Percentiles rank a stretch among this genome's conserved stretches.
Evolutionary conservation across 768 basidiomycete species (phyloP).

Genomic region (Lactifluus piperatus): DNA sequence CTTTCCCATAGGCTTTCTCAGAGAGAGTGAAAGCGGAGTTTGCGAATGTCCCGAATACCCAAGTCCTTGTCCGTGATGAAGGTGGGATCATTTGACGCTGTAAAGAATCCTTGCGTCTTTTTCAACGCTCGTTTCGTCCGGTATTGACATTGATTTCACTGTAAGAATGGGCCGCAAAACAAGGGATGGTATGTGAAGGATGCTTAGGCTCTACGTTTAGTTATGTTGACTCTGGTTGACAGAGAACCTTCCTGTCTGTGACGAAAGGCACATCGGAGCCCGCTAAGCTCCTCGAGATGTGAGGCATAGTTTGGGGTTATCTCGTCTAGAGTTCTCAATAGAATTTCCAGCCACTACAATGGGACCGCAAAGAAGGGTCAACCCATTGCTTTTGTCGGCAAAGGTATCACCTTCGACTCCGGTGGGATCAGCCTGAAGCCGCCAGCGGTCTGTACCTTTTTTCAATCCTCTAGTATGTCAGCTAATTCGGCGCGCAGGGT

Average conservation of each 20-base stretch:
- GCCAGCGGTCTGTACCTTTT: conserved; percentile 38
- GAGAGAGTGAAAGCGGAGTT: conserved; percentile 65
- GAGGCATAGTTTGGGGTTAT: background rate
- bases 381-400: conserved; percentile 74
- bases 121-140: background rate
- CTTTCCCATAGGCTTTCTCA: conserved; percentile 44
- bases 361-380: conserved; percentile 49
- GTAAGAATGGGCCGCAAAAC: conserved; percentile 74
- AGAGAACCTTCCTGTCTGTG: conserved; percentile 84
- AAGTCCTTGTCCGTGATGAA: conserved; percentile 65
- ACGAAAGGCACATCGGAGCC: conserved; percentile 76
- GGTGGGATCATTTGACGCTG: conserved; percentile 33
- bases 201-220: background rate
- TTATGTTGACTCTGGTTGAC: background rate
- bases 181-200: conserved; percentile 56
- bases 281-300: conserved; percentile 84
- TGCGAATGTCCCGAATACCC: conserved; percentile 53
- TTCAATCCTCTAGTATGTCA: background rate
- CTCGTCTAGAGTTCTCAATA: background rate
- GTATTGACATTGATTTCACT: background rate
- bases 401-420: conserved; percentile 85
- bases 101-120: background rate
- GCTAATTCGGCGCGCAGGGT: conserved; percentile 31
- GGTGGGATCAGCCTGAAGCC: conserved; percentile 86
- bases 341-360: conserved; percentile 57